These are phyloP conservation scores for Cutaneotrichosporon cavernicola DNA, from an alignment of 1,284 basidiomycete species.

Conservation along the genomic window DNA sequence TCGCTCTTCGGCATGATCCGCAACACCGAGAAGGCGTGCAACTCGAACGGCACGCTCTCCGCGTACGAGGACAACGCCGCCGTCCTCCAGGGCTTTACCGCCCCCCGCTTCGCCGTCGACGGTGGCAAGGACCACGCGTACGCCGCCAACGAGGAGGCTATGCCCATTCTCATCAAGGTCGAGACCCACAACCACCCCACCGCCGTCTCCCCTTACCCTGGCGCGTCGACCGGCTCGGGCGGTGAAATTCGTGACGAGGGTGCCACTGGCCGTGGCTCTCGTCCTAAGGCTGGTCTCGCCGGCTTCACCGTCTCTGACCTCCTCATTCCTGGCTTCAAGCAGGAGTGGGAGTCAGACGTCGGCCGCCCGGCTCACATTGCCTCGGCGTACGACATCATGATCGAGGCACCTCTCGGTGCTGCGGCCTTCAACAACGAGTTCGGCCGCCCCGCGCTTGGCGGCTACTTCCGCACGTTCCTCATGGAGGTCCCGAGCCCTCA, in stretches of 20 bases:
- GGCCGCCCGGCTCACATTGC: conserved; percentile 90
- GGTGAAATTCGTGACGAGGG: conserved; percentile 99
- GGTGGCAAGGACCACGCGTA: conserved; percentile 58
- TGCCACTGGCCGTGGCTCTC: conserved; percentile 89
- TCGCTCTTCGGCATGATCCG: conserved; percentile 98
- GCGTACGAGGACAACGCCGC: conserved; percentile 99
- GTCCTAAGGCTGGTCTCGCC: conserved; percentile 90
- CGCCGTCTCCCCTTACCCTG: conserved; percentile 95
- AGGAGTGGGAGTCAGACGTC: conserved; percentile 85
- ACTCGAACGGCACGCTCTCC: conserved; percentile 76
- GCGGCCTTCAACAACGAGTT: conserved; percentile 99
- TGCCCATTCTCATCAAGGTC: conserved; percentile 93
- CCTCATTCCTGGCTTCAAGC: conserved; percentile 77
- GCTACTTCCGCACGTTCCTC: conserved; percentile 80
- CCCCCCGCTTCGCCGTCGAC: conserved; percentile 71
- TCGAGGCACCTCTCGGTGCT: conserved; percentile 90
- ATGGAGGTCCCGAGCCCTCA: conserved; percentile 65
- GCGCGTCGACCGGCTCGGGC: conserved; percentile 95
- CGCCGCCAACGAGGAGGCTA: conserved; percentile 61
- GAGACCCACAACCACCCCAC: conserved; percentile 99
- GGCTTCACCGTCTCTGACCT: conserved; percentile 97
- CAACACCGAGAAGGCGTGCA: conserved; percentile 80
- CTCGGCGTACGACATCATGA: conserved; percentile 93
- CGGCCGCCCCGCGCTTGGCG: conserved; percentile 79
- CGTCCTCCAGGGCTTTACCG: conserved; percentile 77